These are phyloP conservation scores for Brassica juncea DNA, from an alignment of 345 rosid genomes.

Conservation along the genomic window DNA sequence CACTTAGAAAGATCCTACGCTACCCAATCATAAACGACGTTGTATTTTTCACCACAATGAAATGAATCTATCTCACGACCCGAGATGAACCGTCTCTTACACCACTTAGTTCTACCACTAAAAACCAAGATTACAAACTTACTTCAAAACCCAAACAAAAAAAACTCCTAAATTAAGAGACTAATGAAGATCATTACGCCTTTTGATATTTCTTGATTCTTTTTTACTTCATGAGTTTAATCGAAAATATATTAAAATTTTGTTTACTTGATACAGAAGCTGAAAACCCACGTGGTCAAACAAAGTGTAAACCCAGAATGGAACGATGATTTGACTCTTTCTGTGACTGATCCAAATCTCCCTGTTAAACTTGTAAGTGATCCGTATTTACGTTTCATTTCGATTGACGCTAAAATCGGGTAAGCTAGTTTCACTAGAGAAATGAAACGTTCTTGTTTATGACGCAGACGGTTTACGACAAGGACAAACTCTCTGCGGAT, in stretches of 20 bases:
- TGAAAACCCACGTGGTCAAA: constrained; percentile 74
- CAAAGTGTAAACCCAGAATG: constrained; percentile 70
- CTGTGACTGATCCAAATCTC: constrained; percentile 58
- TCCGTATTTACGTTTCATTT: not conserved
- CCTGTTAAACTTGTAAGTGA: constrained; percentile 59
- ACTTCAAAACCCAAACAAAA: no score
- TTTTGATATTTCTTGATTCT: not conserved
- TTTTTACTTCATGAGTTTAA: not conserved
- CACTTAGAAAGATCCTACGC: no score
- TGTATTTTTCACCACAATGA: no score
- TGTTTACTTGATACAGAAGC: constrained; percentile 48
- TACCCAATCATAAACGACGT: no score
- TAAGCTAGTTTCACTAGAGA: not conserved
- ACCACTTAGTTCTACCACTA: no score
- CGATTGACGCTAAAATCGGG: not conserved
- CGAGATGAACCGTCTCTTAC: no score
- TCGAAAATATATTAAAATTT: not conserved
- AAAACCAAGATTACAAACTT: no score
- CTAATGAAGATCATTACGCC: not conserved
- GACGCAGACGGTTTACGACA: constrained; percentile 65
- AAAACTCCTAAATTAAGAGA: no score
- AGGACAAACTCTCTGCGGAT: constrained; percentile 61
- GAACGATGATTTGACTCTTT: constrained; percentile 80
- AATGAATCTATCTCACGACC: no score
- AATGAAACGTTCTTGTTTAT: not conserved